phyloP scores from a whole-genome alignment of 164 flowering plant genomes.

The Hamamelis virginiana region DNA sequence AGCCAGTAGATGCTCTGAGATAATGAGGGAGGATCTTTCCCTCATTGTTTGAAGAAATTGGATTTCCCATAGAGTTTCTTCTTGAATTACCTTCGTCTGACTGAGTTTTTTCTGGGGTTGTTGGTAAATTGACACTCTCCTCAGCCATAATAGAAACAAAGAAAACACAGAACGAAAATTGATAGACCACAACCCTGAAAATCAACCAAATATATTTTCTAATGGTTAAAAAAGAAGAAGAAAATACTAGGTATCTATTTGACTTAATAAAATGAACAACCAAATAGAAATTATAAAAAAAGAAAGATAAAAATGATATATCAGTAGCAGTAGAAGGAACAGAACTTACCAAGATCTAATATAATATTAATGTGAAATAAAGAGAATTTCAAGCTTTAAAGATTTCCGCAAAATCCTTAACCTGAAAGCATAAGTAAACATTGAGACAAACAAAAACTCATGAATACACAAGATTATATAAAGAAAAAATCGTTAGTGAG shows the following conservation, averaged over 20 bases:
- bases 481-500: background rate
- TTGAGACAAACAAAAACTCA: background rate
- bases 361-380: background rate
- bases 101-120: constrained; percentile 20
- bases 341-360: constrained; percentile 2
- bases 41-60: constrained; percentile 23
- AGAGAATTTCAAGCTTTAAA: background rate
- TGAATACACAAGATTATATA: background rate
- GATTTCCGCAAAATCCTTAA: constrained; percentile 6
- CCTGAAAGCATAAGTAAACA: background rate
- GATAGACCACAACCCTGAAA: constrained; percentile 19
- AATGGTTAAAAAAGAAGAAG: background rate
- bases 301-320: background rate
- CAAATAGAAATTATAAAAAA: background rate
- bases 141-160: constrained; percentile 27
- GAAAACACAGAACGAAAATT: constrained; percentile 5
- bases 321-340: constrained; percentile 3
- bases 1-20: constrained; percentile 83
- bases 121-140: constrained; percentile 22
- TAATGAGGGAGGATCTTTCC: constrained; percentile 51
- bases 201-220: background rate
- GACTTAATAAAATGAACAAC: background rate
- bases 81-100: constrained; percentile 16
- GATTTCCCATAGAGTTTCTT: constrained; percentile 44
- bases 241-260: background rate